Conservation (phyloP, 495 filamentous ascomycete genomes). For the Terfezia boudieri region DNA sequence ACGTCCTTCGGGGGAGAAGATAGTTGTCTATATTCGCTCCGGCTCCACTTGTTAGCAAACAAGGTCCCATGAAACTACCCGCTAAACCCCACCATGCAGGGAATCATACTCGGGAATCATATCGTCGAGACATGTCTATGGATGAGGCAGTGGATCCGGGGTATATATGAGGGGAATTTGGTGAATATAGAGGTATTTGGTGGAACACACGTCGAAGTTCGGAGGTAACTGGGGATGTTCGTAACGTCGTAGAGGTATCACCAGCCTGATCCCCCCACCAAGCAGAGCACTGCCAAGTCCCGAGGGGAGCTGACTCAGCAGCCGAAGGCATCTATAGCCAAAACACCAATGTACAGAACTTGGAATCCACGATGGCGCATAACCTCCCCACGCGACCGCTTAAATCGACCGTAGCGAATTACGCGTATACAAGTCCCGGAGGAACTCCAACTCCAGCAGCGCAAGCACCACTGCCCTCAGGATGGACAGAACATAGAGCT, state of each 20-base stretch:
- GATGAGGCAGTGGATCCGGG: too few relatives aligned
- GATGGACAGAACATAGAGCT: conserved; percentile 86
- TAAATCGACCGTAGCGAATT: not conserved
- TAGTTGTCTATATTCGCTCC: conserved; percentile 54
- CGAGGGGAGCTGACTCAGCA: too few relatives aligned
- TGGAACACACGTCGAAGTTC: too few relatives aligned
- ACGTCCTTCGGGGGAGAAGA: conserved; percentile 96
- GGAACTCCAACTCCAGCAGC: conserved; percentile 7
- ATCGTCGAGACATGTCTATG: conserved; percentile 69
- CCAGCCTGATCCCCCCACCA: too few relatives aligned
- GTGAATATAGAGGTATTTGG: too few relatives aligned
- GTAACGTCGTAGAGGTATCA: too few relatives aligned
- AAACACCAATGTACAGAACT: too few relatives aligned
- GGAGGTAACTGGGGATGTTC: too few relatives aligned
- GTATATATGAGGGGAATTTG: too few relatives aligned
- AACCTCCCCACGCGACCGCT: not conserved
- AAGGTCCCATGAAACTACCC: not conserved
- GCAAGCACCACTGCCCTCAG: conserved; percentile 42
- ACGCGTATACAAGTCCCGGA: not conserved
- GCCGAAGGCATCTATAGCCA: too few relatives aligned
- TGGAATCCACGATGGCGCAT: not conserved
- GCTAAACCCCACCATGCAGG: not conserved
- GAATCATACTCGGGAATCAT: conserved; percentile 73
- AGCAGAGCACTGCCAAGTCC: too few relatives aligned
- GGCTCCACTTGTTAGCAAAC: conserved; percentile 1